Evolutionary conservation across 73 alveolate species (phyloP).

Genomic region (Tetrahymena elliotti): DNA sequence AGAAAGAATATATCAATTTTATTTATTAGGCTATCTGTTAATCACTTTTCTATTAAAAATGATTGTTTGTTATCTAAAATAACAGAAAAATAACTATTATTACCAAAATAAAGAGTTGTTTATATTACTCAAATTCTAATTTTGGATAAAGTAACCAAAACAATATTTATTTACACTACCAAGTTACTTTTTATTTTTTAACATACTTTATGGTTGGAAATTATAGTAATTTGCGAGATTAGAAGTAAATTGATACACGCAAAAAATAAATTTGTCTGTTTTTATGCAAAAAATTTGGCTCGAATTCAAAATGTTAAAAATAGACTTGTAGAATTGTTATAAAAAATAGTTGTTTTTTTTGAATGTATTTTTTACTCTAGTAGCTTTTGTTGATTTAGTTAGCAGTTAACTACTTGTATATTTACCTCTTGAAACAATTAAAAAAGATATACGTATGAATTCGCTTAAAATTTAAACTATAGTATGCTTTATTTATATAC

Average conservation of each 20-base stretch:
- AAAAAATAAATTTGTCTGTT: too few species aligned
- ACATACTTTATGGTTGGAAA: too few species aligned
- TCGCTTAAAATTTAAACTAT: neutral
- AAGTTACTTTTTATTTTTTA: too few species aligned
- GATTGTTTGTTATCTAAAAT: neutral
- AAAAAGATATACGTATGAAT: neutral
- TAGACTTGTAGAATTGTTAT: too few species aligned
- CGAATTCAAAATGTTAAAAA: too few species aligned
- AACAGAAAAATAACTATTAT: neutral
- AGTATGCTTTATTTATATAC: neutral
- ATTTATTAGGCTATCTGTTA: neutral
- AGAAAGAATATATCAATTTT: neutral
- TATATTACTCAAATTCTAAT: neutral
- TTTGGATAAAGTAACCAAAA: neutral
- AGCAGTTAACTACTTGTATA: neutral
- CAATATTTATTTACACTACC: neutral
- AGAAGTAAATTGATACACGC: too few species aligned
- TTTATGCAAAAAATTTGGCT: neutral
- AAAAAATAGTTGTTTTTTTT: too few species aligned
- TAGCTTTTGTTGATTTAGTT: neutral
- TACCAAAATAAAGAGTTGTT: neutral
- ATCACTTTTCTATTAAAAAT: neutral
- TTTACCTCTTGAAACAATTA: too few species aligned
- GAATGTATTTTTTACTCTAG: too few species aligned
- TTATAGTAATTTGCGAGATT: too few species aligned